Conservation (phyloP, 1,284 basidiomycete species). For the Agroathelia rolfsii region DNA sequence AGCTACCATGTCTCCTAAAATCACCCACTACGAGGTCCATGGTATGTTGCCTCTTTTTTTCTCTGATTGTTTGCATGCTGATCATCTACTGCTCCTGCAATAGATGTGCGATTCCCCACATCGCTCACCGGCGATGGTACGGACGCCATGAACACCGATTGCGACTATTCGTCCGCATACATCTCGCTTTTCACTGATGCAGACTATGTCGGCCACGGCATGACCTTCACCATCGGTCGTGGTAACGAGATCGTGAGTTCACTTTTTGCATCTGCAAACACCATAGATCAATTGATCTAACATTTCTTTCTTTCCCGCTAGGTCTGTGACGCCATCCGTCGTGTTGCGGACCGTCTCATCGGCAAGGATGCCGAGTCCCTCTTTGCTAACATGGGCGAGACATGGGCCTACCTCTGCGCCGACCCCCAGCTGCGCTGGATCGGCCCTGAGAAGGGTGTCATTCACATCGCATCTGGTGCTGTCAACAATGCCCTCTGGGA, state of each 20-base stretch:
- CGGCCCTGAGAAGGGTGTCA: conserved; percentile 82
- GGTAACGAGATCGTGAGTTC: conserved; percentile 80
- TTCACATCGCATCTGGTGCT: conserved; percentile 74
- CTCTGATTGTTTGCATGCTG: conserved; percentile 3
- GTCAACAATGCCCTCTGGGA: conserved; percentile 80
- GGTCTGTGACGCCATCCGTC: conserved; percentile 75
- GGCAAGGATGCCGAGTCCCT: conserved; percentile 80
- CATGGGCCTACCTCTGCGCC: conserved; percentile 70
- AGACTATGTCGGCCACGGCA: conserved; percentile 76
- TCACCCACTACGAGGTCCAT: conserved; percentile 27
- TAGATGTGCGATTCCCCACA: conserved; percentile 45
- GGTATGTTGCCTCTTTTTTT: conserved; percentile 10
- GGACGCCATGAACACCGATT: conserved; percentile 80
- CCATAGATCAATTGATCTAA: not conserved
- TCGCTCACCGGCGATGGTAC: conserved; percentile 52
- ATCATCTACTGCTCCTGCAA: conserved; percentile 1
- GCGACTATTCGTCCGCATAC: conserved; percentile 93
- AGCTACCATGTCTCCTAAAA: conserved; percentile 19
- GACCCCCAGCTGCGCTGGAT: conserved; percentile 91
- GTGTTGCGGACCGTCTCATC: conserved; percentile 71
- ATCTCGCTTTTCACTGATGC: conserved; percentile 68
- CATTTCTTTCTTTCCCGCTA: conserved; percentile 16
- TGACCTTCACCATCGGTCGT: conserved; percentile 96
- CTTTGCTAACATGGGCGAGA: conserved; percentile 83
- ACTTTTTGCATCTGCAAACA: not conserved